A percentile compares a stretch with the other conserved stretches of the same genome.
Evolutionary conservation across 257 asterid species (phyloP).

Genomic region (Solanum corneliomulleri): DNA sequence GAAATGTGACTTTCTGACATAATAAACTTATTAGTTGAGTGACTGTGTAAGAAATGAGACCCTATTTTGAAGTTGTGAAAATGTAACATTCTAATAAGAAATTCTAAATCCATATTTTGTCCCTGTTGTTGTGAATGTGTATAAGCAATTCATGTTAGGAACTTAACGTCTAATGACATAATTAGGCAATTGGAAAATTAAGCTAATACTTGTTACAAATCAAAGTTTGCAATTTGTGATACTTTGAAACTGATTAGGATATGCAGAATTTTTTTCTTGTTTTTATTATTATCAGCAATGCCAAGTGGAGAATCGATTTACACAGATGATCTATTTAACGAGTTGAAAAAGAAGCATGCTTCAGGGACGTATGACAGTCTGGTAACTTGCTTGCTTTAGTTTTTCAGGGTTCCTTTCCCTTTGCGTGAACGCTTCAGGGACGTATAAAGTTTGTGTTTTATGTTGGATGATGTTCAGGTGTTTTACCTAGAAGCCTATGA

Average conservation of each 20-base stretch:
- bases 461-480: slow-evolving; percentile 27
- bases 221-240: too few species aligned
- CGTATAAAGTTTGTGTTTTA: not conserved
- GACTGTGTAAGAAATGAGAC: too few species aligned
- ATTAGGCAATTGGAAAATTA: not conserved
- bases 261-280: not conserved
- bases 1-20: not conserved
- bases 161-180: not conserved
- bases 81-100: too few species aligned
- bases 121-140: not conserved
- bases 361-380: slow-evolving; percentile 69
- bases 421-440: not conserved
- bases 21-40: too few species aligned
- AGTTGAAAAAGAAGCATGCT: slow-evolving; percentile 67
- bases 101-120: too few species aligned
- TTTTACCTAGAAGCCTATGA: slow-evolving; percentile 19
- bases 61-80: too few species aligned
- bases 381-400: slow-evolving; percentile 24
- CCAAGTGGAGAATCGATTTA: slow-evolving; percentile 57
- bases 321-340: slow-evolving; percentile 46
- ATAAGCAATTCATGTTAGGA: not conserved
- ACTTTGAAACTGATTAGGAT: not conserved
- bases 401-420: not conserved
- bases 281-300: slow-evolving; percentile 37
- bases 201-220: not conserved